phyloP scores from a whole-genome alignment of 768 basidiomycete species.

The Leucosporidium creatinivorum region DNA sequence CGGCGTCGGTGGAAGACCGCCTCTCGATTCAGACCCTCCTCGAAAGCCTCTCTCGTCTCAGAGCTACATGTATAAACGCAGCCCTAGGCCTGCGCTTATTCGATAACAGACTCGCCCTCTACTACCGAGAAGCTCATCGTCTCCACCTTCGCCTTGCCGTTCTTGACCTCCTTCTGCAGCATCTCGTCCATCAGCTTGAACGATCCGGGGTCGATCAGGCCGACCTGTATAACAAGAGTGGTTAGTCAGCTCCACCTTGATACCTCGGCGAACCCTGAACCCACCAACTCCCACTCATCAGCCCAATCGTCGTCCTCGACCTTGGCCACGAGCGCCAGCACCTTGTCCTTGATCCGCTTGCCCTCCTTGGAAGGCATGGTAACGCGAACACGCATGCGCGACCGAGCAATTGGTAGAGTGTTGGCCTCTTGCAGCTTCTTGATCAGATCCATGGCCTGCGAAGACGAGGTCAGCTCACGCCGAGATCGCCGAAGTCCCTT shows the following conservation, averaged over 20 bases:
- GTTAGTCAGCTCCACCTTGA: background rate
- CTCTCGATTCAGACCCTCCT: conserved; percentile 87
- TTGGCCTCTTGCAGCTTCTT: conserved; percentile 71
- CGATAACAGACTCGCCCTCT: conserved; percentile 26
- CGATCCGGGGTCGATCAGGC: conserved; percentile 87
- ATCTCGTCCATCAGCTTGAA: conserved; percentile 85
- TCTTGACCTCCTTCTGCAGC: conserved; percentile 79
- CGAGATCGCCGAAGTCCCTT: conserved; percentile 1
- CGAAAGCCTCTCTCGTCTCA: conserved; percentile 45
- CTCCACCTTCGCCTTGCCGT: conserved; percentile 45
- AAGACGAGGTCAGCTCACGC: background rate
- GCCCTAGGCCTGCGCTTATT: background rate
- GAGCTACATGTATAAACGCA: no score
- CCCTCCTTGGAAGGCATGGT: conserved; percentile 63
- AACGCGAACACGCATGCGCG: conserved; percentile 84
- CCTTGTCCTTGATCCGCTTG: conserved; percentile 60
- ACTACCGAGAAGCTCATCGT: conserved; percentile 26
- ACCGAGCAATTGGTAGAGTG: conserved; percentile 84
- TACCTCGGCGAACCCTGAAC: conserved; percentile 38
- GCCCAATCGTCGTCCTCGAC: conserved; percentile 69
- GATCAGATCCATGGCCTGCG: conserved; percentile 82
- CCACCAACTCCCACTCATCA: conserved; percentile 79
- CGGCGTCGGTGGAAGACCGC: conserved; percentile 38
- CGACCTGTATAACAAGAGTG: conserved; percentile 50
- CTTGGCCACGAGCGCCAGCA: conserved; percentile 67